phyloP scores from a whole-genome alignment of 2,329 filamentous ascomycete species.

The Verticillium klebahnii region DNA sequence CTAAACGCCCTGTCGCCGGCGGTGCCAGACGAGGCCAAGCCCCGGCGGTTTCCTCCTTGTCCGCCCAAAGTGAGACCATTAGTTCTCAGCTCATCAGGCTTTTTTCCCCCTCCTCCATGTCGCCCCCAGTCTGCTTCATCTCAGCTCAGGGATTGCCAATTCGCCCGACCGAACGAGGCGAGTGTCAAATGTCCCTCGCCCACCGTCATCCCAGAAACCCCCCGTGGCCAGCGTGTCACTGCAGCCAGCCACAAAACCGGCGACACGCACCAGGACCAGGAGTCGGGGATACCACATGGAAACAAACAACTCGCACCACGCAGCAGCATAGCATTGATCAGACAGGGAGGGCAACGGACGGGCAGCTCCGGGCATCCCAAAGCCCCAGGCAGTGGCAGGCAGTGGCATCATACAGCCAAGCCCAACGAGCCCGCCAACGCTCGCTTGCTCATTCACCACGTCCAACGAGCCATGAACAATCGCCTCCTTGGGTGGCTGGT shows the following conservation, averaged over 20 bases:
- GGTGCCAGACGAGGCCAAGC: background rate
- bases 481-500: too few species aligned
- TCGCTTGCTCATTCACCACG: background rate
- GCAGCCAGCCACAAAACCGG: background rate
- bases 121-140: background rate
- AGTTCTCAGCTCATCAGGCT: background rate
- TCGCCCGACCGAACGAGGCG: background rate
- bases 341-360: background rate
- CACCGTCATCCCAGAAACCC: background rate
- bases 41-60: background rate
- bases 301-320: too few species aligned
- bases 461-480: background rate
- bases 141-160: background rate
- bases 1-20: background rate
- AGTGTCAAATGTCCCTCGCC: background rate
- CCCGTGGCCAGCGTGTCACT: background rate
- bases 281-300: background rate
- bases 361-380: background rate
- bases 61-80: background rate
- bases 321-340: background rate
- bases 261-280: background rate
- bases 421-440: background rate
- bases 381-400: background rate
- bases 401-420: background rate
- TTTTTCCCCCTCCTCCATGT: too few species aligned